A percentile compares a stretch with the other conserved stretches of the same genome.
phyloP scores from a whole-genome alignment of 768 basidiomycete genomes.

The Exsudoporus frostii region DNA sequence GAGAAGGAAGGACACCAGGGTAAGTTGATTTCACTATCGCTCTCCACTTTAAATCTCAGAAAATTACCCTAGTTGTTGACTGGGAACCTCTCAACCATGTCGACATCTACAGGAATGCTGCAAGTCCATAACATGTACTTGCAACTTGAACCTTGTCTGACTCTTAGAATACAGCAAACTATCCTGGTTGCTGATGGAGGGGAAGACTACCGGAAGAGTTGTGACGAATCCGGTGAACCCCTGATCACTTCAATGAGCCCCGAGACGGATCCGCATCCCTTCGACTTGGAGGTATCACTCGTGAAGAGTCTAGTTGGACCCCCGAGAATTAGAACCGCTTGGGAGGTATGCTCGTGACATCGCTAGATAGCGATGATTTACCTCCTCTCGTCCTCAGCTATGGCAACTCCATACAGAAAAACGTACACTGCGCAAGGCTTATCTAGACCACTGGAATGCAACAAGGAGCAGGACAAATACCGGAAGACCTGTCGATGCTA shows the following conservation, averaged over 20 bases:
- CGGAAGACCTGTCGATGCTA: slow-evolving; percentile 49
- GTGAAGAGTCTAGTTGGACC: slow-evolving; percentile 45
- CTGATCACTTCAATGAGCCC: slow-evolving; percentile 38
- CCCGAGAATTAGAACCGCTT: slow-evolving; percentile 37
- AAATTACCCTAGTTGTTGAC: slow-evolving; percentile 44
- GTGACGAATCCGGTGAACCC: slow-evolving; percentile 43
- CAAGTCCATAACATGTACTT: slow-evolving; percentile 1
- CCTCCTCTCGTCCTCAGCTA: slow-evolving; percentile 23
- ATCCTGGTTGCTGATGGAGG: slow-evolving; percentile 42
- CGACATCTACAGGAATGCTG: slow-evolving; percentile 30
- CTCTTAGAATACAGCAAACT: slow-evolving; percentile 26
- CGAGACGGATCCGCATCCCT: slow-evolving; percentile 28
- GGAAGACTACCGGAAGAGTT: slow-evolving; percentile 35
- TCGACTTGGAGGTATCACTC: slow-evolving; percentile 44
- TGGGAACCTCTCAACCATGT: slow-evolving; percentile 61
- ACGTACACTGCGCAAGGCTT: slow-evolving; percentile 39
- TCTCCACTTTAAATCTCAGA: slow-evolving; percentile 1
- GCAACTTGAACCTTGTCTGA: not conserved
- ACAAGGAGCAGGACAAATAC: slow-evolving; percentile 43
- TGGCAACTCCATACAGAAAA: slow-evolving; percentile 48
- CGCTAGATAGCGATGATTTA: not conserved
- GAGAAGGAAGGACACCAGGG: slow-evolving; percentile 65
- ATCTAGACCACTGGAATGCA: slow-evolving; percentile 49
- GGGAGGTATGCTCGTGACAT: slow-evolving; percentile 35
- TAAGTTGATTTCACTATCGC: slow-evolving; percentile 21